These are phyloP conservation scores for Casaregolazyma suthepensis DNA, from an alignment of 1,139 yeast species.

Conservation along the genomic window DNA sequence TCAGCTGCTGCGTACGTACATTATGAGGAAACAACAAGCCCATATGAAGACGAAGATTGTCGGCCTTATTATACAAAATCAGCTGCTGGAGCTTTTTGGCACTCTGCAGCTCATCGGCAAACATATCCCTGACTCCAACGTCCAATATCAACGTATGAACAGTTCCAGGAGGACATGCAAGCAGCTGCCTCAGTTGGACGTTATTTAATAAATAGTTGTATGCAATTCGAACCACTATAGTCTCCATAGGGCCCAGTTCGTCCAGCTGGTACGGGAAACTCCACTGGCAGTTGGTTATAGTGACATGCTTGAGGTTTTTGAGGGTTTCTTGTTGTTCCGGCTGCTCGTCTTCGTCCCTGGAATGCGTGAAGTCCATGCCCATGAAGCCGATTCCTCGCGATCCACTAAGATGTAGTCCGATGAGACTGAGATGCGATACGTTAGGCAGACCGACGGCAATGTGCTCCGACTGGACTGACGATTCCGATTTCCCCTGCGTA, in stretches of 20 bases:
- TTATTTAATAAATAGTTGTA: conserved; percentile 8
- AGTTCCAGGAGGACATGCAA: conserved; percentile 2
- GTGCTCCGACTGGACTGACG: conserved; percentile 5
- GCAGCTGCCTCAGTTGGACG: conserved; percentile 6
- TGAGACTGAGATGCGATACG: not conserved
- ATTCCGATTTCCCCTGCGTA: not conserved
- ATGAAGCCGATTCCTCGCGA: conserved; percentile 5
- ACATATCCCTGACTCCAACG: conserved; percentile 6
- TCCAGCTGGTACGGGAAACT: conserved; percentile 6
- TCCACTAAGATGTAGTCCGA: conserved; percentile 2
- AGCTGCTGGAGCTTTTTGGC: not conserved
- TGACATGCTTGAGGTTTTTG: not conserved
- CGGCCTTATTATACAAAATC: not conserved
- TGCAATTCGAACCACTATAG: conserved; percentile 5
- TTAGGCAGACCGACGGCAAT: conserved; percentile 1
- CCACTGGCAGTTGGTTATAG: conserved; percentile 7
- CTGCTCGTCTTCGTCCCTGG: not conserved
- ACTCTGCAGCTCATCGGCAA: not conserved
- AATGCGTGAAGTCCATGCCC: not conserved
- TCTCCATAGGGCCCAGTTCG: conserved; percentile 6
- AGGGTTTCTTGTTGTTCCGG: not conserved
- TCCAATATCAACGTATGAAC: not conserved
- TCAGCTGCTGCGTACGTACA: not conserved
- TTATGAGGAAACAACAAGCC: conserved; percentile 4
- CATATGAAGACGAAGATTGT: not conserved